Conservation (phyloP, 106 monocot species). For the Dendrobium catenatum region DNA sequence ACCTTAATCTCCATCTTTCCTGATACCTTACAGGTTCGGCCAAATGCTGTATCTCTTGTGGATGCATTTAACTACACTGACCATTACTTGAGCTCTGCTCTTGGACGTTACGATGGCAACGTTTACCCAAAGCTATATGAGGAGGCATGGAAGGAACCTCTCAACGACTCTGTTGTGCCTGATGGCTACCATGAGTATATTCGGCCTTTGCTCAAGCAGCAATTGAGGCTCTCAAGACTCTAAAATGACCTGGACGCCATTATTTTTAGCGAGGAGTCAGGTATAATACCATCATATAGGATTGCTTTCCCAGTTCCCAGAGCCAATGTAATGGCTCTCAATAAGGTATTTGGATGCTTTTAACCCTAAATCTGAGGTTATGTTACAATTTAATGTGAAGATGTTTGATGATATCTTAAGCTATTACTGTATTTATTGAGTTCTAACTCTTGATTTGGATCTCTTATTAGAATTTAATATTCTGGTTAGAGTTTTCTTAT, state of each 20-base stretch:
- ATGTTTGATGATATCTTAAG: too few species aligned
- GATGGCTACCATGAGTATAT: slow-evolving; percentile 78
- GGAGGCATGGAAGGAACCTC: slow-evolving; percentile 81
- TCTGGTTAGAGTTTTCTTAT: too few species aligned
- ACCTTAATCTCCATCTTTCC: neutral
- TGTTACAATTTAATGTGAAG: too few species aligned
- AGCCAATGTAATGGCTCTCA: neutral
- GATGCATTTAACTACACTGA: slow-evolving; percentile 97
- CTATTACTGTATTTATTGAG: neutral
- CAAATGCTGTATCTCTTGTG: slow-evolving; percentile 74
- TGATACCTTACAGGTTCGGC: slow-evolving; percentile 50
- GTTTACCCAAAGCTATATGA: slow-evolving; percentile 82
- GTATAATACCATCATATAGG: neutral
- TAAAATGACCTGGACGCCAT: neutral
- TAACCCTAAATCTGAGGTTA: too few species aligned
- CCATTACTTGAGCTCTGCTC: slow-evolving; percentile 64
- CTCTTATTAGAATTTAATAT: too few species aligned
- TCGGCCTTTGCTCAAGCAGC: slow-evolving; percentile 70
- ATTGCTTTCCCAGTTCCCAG: neutral
- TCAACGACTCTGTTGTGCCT: slow-evolving; percentile 79
- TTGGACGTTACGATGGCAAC: slow-evolving; percentile 93
- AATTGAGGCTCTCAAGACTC: slow-evolving; percentile 44
- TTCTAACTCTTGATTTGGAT: too few species aligned
- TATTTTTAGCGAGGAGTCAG: neutral
- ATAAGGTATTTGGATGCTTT: too few species aligned